Evolutionary conservation across 2,329 filamentous ascomycete genomes (phyloP).

Genomic region (Cryphonectria japonica): DNA sequence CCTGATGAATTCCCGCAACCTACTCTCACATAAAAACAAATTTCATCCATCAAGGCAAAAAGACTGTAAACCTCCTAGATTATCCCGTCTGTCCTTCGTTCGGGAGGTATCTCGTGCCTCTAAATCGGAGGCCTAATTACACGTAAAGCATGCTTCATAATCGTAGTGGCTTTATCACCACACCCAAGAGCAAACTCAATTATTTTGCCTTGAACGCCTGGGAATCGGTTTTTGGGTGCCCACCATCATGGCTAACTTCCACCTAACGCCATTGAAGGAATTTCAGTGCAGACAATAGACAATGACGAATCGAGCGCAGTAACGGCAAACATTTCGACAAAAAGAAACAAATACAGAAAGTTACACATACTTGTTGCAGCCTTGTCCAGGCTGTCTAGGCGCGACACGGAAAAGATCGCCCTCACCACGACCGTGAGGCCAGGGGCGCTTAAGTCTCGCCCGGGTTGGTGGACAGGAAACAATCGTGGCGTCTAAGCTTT

Average conservation of each 20-base stretch:
- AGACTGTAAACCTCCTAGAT: neutral
- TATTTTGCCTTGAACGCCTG: neutral
- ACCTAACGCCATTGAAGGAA: neutral
- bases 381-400: neutral
- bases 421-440: neutral
- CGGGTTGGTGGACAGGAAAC: neutral
- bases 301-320: neutral
- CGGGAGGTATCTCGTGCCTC: neutral
- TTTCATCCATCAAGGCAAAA: neutral
- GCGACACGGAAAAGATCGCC: neutral
- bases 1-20: neutral
- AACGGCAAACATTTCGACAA: neutral
- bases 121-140: neutral
- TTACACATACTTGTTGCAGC: neutral
- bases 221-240: neutral
- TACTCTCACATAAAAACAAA: neutral
- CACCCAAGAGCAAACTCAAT: neutral
- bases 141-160: constrained; percentile 25
- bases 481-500: constrained; percentile 11
- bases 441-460: neutral
- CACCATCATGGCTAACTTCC: neutral
- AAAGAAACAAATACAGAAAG: neutral
- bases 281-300: neutral
- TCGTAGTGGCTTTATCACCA: constrained; percentile 14
- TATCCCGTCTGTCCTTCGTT: neutral